Conservation (phyloP, 192 early-diverging fungal species). For the Chytriomyces sp. region DNA sequence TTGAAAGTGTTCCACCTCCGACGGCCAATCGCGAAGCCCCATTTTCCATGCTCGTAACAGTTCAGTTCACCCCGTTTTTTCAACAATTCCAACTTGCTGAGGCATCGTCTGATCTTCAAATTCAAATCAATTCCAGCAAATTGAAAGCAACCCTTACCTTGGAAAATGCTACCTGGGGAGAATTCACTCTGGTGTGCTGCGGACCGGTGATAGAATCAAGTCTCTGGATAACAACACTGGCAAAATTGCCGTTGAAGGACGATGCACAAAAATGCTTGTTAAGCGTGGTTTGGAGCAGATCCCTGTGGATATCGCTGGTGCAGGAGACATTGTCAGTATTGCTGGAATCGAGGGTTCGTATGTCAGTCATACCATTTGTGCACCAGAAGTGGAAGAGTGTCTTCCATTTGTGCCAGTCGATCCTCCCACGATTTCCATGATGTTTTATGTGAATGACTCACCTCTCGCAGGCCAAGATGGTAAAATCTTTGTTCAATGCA, state of each 20-base stretch:
- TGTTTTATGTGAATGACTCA: conserved; percentile 86
- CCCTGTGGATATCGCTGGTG: conserved; percentile 74
- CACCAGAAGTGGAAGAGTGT: conserved; percentile 61
- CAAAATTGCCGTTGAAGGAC: conserved; percentile 67
- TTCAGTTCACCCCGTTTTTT: conserved; percentile 19
- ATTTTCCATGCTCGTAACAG: conserved; percentile 83
- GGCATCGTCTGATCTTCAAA: not conserved
- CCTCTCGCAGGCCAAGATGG: conserved; percentile 83
- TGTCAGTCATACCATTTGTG: conserved; percentile 83
- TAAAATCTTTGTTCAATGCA: conserved; percentile 15
- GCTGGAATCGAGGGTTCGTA: conserved; percentile 75
- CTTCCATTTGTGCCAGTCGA: conserved; percentile 80
- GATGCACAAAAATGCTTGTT: conserved; percentile 77
- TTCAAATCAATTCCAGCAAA: conserved; percentile 52
- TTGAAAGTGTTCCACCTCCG: conserved; percentile 72
- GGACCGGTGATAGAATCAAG: conserved; percentile 77
- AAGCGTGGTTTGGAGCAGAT: conserved; percentile 75
- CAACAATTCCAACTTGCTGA: not conserved
- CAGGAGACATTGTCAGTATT: conserved; percentile 81
- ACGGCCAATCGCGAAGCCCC: conserved; percentile 64
- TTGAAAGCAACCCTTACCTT: conserved; percentile 81
- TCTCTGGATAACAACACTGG: conserved; percentile 71
- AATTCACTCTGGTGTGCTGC: conserved; percentile 70
- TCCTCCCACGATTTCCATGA: conserved; percentile 84
- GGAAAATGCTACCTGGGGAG: conserved; percentile 84